Evolutionary conservation across 257 asterid genomes (phyloP), one percentile per base, ranked within the genome.

Genomic region (Solanum virginianum): DNA sequence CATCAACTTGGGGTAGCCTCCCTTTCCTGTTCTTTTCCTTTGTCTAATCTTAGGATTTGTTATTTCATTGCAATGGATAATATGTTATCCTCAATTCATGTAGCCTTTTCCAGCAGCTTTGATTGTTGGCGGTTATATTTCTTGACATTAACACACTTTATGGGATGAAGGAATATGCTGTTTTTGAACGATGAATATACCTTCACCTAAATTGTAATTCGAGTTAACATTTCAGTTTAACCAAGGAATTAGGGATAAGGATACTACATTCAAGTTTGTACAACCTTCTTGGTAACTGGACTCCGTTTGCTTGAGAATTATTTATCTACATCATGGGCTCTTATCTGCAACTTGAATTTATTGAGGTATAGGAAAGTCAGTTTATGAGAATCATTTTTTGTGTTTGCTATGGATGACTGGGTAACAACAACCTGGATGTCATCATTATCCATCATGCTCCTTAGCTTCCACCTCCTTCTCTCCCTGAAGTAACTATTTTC

Each of bases 1-100:
- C 91, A 92, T 97, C 86, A 97, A 97, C 85, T 92, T 97, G 54
- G 98, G 99, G 99, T 95, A 93, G 14, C 36, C 85, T 77, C 43
- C 36, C 36, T 87, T 85, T 68, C 74, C 82, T 24, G 11, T 22
- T 74, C 15, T 51, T 75, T 51, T 51, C 26, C 63, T 51, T 16
- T 24, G 47, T 77, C 45, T 20, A 51, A 51, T 24, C 45, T 51
- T 51, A 49, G 63, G 60, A 77, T 53, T 51, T 15, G 24, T 77
- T 77, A 51, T 24, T 77, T 20, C 63, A 75, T 69, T 69, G 4
- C 53, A 5, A 24, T 36, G 49, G 79, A 17, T 69, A 36, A 8
- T 69, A 5, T 69, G 51, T 69, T 4, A 63, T 69, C 51, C 79
- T 69, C 49, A 69, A 17, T 69, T 69, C 22, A 3, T 0, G 26